Evolutionary conservation across 768 basidiomycete species (phyloP), one percentile per base, ranked within the genome.

Genomic region (Calocera viscosa): DNA sequence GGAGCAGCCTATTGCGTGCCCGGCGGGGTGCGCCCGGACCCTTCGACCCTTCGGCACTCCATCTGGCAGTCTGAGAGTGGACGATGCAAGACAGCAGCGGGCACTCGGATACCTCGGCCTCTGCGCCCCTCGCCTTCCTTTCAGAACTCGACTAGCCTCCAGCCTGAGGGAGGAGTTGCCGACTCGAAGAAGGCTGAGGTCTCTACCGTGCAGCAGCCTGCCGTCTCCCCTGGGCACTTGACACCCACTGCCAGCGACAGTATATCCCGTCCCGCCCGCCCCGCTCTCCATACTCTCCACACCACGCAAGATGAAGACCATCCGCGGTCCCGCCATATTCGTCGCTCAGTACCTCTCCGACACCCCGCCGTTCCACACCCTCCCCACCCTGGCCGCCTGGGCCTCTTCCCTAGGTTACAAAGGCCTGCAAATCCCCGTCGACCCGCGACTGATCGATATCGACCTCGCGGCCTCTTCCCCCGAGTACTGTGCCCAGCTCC

Each of bases 371-470:
- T 60, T 5, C 53, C 7, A 60, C 53, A 60, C 53, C 53, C 53
- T 60, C 53, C 30, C 53, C 24, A 2, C 24, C 53, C 53, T 60
- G 14, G 24, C 26, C 53, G 26, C 24, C 24, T 60, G 53, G 53
- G 53, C 53, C 53, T 2, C 14, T 10, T 28, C 24, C 24, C 53
- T 28, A 10, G 53, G 53, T 11, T 60, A 28, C 53, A 60, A 60
- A 60, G 53, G 26, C 53, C 53, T 60, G 26, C 53, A 60, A 19
- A 12, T 60, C 26, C 53, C 53, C 53, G 53, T 60, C 53, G 53
- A 60, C 53, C 53, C 53, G 14, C 24, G 53, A 10, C 16, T 60
- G 53, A 60, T 60, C 53, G 53, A 60, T 19, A 60, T 60, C 53
- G 16, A 26, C 26, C 53, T 5, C 24, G 53, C 53, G 26, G 53